phyloP scores from a whole-genome alignment of 2,329 filamentous ascomycete species.

The Esteya vermicola region DNA sequence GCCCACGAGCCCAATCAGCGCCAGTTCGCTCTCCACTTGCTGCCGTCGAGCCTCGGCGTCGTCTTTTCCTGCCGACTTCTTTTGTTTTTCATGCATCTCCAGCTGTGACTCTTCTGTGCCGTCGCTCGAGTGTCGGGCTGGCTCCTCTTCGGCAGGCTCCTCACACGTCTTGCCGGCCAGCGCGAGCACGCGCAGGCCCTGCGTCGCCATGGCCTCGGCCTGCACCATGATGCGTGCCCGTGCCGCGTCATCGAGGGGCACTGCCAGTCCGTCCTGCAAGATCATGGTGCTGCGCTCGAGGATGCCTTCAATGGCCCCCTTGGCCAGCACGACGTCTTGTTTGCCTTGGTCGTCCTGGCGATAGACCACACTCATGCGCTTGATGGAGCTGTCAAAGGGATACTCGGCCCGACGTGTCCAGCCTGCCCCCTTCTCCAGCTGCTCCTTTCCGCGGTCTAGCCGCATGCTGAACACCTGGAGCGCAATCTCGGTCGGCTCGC shows the following conservation, averaged over 20 bases:
- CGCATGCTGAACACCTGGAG: constrained; percentile 62
- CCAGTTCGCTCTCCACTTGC: constrained; percentile 43
- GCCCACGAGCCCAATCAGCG: constrained; percentile 68
- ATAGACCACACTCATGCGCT: constrained; percentile 69
- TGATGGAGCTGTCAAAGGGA: constrained; percentile 65
- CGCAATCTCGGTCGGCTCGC: constrained; percentile 63
- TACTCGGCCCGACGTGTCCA: constrained; percentile 57
- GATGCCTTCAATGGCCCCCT: constrained; percentile 47
- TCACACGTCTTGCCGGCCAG: constrained; percentile 35
- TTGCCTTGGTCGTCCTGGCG: constrained; percentile 17
- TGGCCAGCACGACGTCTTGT: constrained; percentile 40
- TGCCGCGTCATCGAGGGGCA: constrained; percentile 35
- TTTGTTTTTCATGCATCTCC: background rate
- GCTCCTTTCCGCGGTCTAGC: constrained; percentile 44
- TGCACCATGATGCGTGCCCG: constrained; percentile 33
- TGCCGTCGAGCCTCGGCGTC: background rate
- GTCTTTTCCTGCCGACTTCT: background rate
- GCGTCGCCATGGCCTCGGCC: constrained; percentile 46
- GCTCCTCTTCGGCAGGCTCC: constrained; percentile 13
- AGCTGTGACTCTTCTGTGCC: background rate
- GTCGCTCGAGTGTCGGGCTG: constrained; percentile 16
- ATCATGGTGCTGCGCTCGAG: constrained; percentile 39
- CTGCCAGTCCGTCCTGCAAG: constrained; percentile 26
- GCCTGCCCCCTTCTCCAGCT: constrained; percentile 28
- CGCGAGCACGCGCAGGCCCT: constrained; percentile 59